Percentiles rank a stretch among this genome's conserved stretches.
phyloP scores from a whole-genome alignment of 768 basidiomycete species.

The Boletus sp. region DNA sequence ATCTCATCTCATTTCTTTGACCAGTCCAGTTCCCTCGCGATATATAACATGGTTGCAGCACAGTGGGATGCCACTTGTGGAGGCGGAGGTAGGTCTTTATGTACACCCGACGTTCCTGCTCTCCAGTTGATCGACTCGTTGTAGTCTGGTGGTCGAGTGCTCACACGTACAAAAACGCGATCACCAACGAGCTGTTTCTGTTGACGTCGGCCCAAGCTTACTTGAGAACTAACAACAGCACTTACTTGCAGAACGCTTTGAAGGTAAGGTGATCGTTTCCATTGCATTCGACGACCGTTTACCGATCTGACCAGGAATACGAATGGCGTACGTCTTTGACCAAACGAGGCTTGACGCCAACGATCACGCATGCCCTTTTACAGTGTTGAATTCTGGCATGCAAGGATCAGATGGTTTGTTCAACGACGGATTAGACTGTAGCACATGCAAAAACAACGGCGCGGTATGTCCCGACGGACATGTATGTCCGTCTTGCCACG shows the following conservation, averaged over 20 bases:
- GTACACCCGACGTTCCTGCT: background rate
- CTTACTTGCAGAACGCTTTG: conserved; percentile 49
- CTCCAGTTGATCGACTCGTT: background rate
- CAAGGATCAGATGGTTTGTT: conserved; percentile 28
- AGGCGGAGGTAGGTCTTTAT: conserved; percentile 42
- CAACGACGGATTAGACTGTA: conserved; percentile 28
- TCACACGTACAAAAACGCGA: conserved; percentile 57
- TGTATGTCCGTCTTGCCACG: background rate
- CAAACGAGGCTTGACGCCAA: background rate
- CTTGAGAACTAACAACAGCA: conserved; percentile 33
- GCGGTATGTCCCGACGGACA: conserved; percentile 5
- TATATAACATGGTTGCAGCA: conserved; percentile 51
- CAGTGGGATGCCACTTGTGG: conserved; percentile 52
- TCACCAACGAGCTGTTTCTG: conserved; percentile 60
- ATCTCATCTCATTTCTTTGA: conserved; percentile 21
- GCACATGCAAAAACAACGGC: conserved; percentile 31
- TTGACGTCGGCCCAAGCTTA: conserved; percentile 49
- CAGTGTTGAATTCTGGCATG: conserved; percentile 32
- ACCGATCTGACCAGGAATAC: conserved; percentile 18
- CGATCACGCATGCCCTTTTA: background rate
- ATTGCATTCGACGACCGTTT: background rate
- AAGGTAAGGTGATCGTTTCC: conserved; percentile 31
- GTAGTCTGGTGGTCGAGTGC: conserved; percentile 58
- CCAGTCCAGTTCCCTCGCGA: conserved; percentile 45
- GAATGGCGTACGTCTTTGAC: conserved; percentile 27